Percentiles rank a stretch among this genome's conserved stretches.
phyloP scores from a whole-genome alignment of 495 filamentous ascomycete genomes.

The Jackrogersella multiformis region DNA sequence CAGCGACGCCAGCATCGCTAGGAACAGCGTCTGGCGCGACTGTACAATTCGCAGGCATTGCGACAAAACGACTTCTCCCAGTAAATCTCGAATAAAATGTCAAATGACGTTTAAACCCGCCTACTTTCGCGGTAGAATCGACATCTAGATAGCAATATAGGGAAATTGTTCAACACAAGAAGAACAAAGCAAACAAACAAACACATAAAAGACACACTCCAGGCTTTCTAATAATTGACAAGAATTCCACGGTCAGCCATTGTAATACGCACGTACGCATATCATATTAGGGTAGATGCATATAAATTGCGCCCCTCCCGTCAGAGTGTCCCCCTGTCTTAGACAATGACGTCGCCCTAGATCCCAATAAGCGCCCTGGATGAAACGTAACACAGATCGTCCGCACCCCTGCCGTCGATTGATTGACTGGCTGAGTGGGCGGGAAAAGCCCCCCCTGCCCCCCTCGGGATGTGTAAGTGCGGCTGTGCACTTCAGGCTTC shows the following conservation, averaged over 20 bases:
- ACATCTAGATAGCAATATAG: too few species aligned
- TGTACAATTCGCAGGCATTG: constrained; percentile 56
- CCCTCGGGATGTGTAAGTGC: constrained; percentile 9
- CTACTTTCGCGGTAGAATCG: neutral
- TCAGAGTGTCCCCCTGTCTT: constrained; percentile 16
- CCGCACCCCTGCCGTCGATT: constrained; percentile 28
- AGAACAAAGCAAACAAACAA: neutral
- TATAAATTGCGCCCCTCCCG: neutral
- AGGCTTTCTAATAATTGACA: neutral
- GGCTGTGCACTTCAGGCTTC: constrained; percentile 32
- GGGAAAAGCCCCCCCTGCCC: neutral
- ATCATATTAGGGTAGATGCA: neutral
- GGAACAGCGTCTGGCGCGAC: constrained; percentile 51
- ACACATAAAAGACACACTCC: neutral
- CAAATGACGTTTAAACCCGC: neutral
- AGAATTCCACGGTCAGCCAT: too few species aligned
- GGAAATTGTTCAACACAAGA: too few species aligned
- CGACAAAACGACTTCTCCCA: neutral
- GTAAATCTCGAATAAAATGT: constrained; percentile 2
- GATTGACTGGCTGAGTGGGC: constrained; percentile 35
- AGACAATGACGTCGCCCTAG: constrained; percentile 31
- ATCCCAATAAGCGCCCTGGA: constrained; percentile 26
- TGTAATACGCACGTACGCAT: neutral
- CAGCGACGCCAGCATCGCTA: constrained; percentile 66
- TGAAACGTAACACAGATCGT: constrained; percentile 37